These are phyloP conservation scores for Arthrinium phaeospermum DNA, from an alignment of 2,329 filamentous ascomycete genomes.

Conservation along the genomic window DNA sequence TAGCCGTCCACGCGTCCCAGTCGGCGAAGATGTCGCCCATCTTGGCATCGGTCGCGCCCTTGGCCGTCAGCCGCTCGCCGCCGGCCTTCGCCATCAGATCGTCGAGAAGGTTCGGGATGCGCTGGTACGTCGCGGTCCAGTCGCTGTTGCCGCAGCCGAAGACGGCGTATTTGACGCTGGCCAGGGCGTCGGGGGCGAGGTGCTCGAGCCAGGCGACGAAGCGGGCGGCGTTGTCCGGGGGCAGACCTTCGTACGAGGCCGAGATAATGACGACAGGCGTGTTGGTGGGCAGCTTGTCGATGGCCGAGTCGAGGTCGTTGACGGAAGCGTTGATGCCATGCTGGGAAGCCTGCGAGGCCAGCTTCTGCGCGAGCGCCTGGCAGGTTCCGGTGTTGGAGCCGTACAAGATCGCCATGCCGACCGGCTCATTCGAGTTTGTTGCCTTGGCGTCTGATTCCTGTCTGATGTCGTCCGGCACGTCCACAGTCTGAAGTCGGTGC, in stretches of 20 bases:
- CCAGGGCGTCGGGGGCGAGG: slow-evolving; percentile 43
- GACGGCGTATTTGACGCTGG: slow-evolving; percentile 57
- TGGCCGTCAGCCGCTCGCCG: slow-evolving; percentile 32
- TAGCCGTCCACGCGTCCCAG: slow-evolving; percentile 4
- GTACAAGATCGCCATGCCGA: slow-evolving; percentile 55
- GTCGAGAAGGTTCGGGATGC: slow-evolving; percentile 69
- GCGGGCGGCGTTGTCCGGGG: slow-evolving; percentile 60
- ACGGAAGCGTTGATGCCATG: slow-evolving; percentile 53
- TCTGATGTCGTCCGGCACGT: slow-evolving; percentile 28
- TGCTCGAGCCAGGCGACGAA: slow-evolving; percentile 61
- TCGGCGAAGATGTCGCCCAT: slow-evolving; percentile 16
- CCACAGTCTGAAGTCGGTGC: slow-evolving; percentile 28
- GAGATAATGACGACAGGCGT: slow-evolving; percentile 59
- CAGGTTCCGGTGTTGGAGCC: slow-evolving; percentile 65
- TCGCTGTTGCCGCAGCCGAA: slow-evolving; percentile 61
- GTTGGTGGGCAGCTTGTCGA: slow-evolving; percentile 52
- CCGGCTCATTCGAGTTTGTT: slow-evolving; percentile 23
- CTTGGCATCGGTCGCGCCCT: slow-evolving; percentile 18
- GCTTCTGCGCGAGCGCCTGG: slow-evolving; percentile 56
- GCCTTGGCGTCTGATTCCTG: slow-evolving; percentile 19
- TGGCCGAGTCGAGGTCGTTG: slow-evolving; percentile 55
- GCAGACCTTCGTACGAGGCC: slow-evolving; percentile 62
- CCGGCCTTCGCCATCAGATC: slow-evolving; percentile 54
- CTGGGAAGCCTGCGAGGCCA: slow-evolving; percentile 52
- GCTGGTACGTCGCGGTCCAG: slow-evolving; percentile 69